Evolutionary conservation across 2,329 filamentous ascomycete species (phyloP).

Genomic region (Pseudocercospora pini-densiflorae): DNA sequence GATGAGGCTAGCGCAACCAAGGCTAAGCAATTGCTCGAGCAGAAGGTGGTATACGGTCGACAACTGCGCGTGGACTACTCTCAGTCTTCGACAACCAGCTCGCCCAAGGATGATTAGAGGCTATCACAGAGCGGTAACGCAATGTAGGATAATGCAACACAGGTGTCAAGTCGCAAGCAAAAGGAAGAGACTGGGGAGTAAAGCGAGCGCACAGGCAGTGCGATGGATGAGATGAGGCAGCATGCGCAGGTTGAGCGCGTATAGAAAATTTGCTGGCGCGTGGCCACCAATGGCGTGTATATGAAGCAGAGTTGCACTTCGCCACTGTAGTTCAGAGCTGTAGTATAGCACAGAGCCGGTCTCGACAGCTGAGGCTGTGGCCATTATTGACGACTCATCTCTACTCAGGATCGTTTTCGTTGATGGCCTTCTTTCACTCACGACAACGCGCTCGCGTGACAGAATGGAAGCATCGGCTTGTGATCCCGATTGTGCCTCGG

Average conservation of each 20-base stretch:
- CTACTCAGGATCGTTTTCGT: neutral
- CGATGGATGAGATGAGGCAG: neutral
- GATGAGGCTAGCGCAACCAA: conserved; percentile 67
- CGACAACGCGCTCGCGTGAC: neutral
- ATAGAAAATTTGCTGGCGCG: neutral
- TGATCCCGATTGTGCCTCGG: neutral
- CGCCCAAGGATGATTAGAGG: neutral
- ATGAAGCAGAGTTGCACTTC: neutral
- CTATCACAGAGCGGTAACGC: neutral
- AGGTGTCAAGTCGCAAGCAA: neutral
- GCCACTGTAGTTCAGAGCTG: conserved; percentile 14
- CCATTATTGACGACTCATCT: neutral
- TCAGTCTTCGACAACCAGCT: neutral
- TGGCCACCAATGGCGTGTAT: neutral
- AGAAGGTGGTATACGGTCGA: conserved; percentile 68
- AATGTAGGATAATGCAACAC: conserved; percentile 2
- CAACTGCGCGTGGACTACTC: conserved; percentile 67
- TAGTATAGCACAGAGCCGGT: conserved; percentile 15
- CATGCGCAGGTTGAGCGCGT: neutral
- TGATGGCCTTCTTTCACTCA: neutral
- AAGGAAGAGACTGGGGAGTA: neutral
- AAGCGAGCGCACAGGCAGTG: neutral
- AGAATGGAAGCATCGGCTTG: neutral
- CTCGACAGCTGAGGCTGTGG: conserved; percentile 1
- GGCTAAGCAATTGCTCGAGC: conserved; percentile 61